Conservation (phyloP, 2,329 filamentous ascomycete species). For the Cladophialophora immunda region DNA sequence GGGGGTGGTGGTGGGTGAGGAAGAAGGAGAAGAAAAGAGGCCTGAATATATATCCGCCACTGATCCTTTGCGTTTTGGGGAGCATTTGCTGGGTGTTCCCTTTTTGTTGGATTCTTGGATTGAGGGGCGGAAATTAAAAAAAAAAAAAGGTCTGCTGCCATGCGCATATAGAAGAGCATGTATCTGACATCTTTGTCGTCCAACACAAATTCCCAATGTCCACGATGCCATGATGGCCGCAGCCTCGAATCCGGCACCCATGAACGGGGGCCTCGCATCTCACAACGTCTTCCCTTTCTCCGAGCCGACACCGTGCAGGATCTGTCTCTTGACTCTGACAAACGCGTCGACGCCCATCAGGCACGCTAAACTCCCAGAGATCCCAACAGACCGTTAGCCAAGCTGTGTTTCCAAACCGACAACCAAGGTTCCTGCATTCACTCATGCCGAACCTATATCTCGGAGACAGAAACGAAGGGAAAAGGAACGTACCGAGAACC, state of each 20-base stretch:
- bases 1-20: neutral
- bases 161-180: neutral
- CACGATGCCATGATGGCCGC: neutral
- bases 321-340: conserved; percentile 42
- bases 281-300: neutral
- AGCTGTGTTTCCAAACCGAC: neutral
- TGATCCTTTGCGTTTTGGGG: neutral
- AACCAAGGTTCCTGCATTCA: neutral
- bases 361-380: conserved; percentile 47
- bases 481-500: conserved; percentile 58
- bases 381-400: neutral
- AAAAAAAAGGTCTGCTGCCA: too few relatives aligned
- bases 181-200: neutral
- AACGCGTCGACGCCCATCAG: conserved; percentile 52
- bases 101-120: too few relatives aligned
- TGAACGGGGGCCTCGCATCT: neutral
- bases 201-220: neutral
- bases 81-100: too few relatives aligned
- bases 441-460: neutral
- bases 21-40: neutral
- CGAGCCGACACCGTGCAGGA: conserved; percentile 11
- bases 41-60: neutral
- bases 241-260: neutral
- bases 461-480: conserved; percentile 10
- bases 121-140: too few relatives aligned